Base-by-base conservation (phyloP, 345 rosid species). In the Ailanthus altissimus region DNA sequence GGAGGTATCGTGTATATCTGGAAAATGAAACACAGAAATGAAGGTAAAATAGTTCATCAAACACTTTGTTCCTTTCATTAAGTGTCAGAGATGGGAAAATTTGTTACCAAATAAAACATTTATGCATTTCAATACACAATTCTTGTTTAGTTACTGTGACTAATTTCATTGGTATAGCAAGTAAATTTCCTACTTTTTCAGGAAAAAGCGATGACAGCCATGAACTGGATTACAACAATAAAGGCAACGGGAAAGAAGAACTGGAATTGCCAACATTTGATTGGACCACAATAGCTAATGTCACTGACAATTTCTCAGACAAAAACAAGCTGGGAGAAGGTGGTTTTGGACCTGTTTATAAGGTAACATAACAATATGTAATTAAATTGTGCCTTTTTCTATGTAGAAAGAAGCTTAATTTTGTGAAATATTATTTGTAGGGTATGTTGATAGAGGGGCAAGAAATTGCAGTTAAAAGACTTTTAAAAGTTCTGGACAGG, bases 271-370 rank as follows among this genome's bases (percentile, higher is more conserved):
- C 59, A 42, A 8, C 74, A 8, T 77, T 81, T 62, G 63, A 80
- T 56, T 45, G 78, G 16, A 25, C 12, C 1, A 72, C 63, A 1
- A 72, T 79, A 64, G 70, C 70, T 42, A 20, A 26, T 14, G 83
- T 80, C 8, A 83, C 86, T 0, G 43, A 77, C 21, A 65, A 75
- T 62, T 83, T 83, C 45, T 80, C 86, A 5, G 5, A 2, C 0
- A 12, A 47, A 38, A 80, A 77, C 53, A 81, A 80, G 75, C 56
- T 83, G 4, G 86, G 86, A 42, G 61, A 80, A 60, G 86, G 86
- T 5, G 83, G 83, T 36, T 83, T 83, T 40, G 83, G 86, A 21
- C 75, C 78, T 12, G 86, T 83, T 11, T 80, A 75, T 53, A 83
- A 75, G 86, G 86, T 78, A 77, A 69, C 10, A 10, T 23, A 12